Percentiles rank a stretch among this genome's conserved stretches.
phyloP scores from a whole-genome alignment of 306 rosid genomes.

The Pterocarpus santalinus region DNA sequence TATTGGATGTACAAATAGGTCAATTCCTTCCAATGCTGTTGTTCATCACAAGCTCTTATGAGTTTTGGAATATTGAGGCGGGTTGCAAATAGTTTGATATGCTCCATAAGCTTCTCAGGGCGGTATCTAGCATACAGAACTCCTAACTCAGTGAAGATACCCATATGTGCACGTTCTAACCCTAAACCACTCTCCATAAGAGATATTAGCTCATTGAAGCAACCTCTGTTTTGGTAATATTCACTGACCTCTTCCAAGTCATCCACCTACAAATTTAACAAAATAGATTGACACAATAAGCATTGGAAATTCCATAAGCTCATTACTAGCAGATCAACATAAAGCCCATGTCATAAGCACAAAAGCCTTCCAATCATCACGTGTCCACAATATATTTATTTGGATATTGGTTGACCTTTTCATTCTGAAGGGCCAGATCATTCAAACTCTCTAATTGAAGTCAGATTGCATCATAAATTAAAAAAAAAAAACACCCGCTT shows the following conservation, averaged over 20 bases:
- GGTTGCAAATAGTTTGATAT: conserved; percentile 93
- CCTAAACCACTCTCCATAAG: conserved; percentile 99
- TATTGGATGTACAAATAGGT: conserved; percentile 97
- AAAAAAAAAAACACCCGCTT: conserved; percentile 31
- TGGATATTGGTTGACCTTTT: conserved; percentile 12
- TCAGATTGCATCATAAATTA: conserved; percentile 16
- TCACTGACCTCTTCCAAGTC: conserved; percentile 99
- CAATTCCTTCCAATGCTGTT: conserved; percentile 96
- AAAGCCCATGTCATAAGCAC: conserved; percentile 29
- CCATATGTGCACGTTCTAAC: conserved; percentile 99
- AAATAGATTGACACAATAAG: conserved; percentile 5
- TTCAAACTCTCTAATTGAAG: conserved; percentile 33
- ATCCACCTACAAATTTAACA: conserved; percentile 75
- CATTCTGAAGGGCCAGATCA: conserved; percentile 12
- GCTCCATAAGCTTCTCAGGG: conserved; percentile 99
- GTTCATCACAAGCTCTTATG: conserved; percentile 97
- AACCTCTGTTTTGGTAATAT: conserved; percentile 98
- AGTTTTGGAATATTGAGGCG: conserved; percentile 98
- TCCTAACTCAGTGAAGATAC: conserved; percentile 97
- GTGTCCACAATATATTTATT: conserved; percentile 16
- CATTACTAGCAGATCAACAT: conserved; percentile 13
- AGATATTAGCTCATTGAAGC: conserved; percentile 94
- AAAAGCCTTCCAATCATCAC: conserved; percentile 40
- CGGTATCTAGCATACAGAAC: conserved; percentile 99
- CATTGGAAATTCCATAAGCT: conserved; percentile 30